Evolutionary conservation across 2,329 filamentous ascomycete species (phyloP).

Genomic region (Arthrobotrys iridis): DNA sequence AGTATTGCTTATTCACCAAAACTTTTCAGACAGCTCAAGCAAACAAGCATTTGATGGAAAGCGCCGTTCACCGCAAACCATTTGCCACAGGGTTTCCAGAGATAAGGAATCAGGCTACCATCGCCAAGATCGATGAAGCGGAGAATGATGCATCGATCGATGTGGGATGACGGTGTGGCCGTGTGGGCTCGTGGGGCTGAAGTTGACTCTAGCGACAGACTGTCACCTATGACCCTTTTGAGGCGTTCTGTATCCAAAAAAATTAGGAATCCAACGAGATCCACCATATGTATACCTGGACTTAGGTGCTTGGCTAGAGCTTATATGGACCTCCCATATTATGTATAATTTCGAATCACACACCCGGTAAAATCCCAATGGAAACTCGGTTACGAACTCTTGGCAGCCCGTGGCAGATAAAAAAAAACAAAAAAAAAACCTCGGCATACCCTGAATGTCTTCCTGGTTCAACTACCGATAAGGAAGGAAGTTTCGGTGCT

Average conservation of each 20-base stretch:
- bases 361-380: background rate
- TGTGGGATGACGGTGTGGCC: background rate
- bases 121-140: conserved; percentile 18
- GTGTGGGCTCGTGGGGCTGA: too few relatives aligned
- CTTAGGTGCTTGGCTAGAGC: too few relatives aligned
- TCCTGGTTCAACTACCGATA: background rate
- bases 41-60: conserved; percentile 30
- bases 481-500: conserved; percentile 37
- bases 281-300: too few relatives aligned
- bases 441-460: background rate
- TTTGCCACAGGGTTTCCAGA: background rate
- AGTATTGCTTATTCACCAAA: too few relatives aligned
- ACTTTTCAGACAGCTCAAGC: too few relatives aligned
- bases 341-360: background rate
- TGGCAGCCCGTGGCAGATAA: conserved; percentile 8
- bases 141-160: conserved; percentile 19
- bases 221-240: too few relatives aligned
- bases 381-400: conserved; percentile 33
- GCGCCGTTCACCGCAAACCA: conserved; percentile 23
- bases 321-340: too few relatives aligned
- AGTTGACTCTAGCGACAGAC: too few relatives aligned
- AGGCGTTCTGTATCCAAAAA: too few relatives aligned
- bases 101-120: conserved; percentile 31
- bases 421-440: too few relatives aligned
- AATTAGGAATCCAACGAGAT: too few relatives aligned